Percentiles rank a stretch among this genome's conserved stretches.
These are phyloP conservation scores for Lyophyllum atratum DNA, from an alignment of 768 basidiomycete species.

Conservation along the genomic window DNA sequence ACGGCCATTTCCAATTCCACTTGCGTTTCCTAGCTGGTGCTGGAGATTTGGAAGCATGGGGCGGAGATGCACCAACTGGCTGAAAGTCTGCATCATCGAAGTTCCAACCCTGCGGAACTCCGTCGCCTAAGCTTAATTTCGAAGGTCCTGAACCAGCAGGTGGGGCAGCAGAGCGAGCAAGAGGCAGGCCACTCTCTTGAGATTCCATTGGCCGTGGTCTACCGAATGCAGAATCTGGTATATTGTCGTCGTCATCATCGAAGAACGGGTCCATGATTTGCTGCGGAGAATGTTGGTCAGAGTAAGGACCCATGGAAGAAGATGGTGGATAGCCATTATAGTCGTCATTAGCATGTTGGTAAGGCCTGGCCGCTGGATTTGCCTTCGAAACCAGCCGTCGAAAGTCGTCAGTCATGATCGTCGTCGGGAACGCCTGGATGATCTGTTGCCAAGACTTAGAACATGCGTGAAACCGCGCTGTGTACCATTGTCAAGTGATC, in stretches of 20 bases:
- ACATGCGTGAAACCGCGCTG: constrained; percentile 10
- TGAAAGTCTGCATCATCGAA: constrained; percentile 68
- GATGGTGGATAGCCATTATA: constrained; percentile 68
- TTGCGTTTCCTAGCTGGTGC: constrained; percentile 28
- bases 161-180: constrained; percentile 59
- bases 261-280: constrained; percentile 81
- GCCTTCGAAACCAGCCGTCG: constrained; percentile 69
- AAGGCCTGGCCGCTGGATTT: constrained; percentile 61
- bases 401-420: constrained; percentile 71
- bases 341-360: constrained; percentile 52
- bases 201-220: constrained; percentile 49
- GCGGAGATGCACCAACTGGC: constrained; percentile 35
- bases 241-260: constrained; percentile 79
- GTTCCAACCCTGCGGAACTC: constrained; percentile 69
- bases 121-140: constrained; percentile 43
- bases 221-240: constrained; percentile 70
- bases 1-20: constrained; percentile 80
- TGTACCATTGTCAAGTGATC: constrained; percentile 9
- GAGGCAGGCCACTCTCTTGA: constrained; percentile 57
- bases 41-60: constrained; percentile 43
- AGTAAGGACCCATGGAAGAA: constrained; percentile 38
- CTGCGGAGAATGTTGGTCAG: constrained; percentile 44
- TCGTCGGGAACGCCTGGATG: constrained; percentile 1
- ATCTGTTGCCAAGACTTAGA: constrained; percentile 16
- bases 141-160: constrained; percentile 60